Evolutionary conservation across 2,329 filamentous ascomycete genomes (phyloP), one percentile per base, ranked within the genome.

Genomic region (Diplodia intermedia): DNA sequence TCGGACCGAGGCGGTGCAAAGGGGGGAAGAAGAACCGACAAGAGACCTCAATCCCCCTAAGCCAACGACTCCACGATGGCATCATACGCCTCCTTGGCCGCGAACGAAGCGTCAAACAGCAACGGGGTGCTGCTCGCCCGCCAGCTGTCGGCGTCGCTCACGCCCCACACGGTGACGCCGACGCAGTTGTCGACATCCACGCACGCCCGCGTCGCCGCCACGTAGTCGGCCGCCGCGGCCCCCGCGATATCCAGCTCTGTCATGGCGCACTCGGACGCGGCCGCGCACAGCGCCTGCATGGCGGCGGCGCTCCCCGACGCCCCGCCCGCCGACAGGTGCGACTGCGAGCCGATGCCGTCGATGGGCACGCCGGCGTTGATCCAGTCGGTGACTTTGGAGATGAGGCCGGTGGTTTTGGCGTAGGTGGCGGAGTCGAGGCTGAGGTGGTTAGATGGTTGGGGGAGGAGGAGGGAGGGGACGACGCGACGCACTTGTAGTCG

Each of bases 221-320:
- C 77, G 73, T 89, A 91, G 75, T 91, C 89, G n/a, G 77, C 77
- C 4, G 83, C 72, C n/a, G 83, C 79, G 6, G 86, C 87, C 20
- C 81, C 80, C 63, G 84, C 83, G 73, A 92, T 91, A 73, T 92
- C 90, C 23, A 91, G 82, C 79, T 91, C 89, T 1, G 89, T 91
- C 60, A 90, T 82, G 6, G 89, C 88, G 38, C 89, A 84, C 73
- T 91, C 88, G 23, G 82, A 76, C 18, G 82, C 84, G 3, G 83
- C 80, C 9, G 75, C 77, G 40, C 85, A 87, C n/a, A 90, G 82
- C 0, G 80, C 79, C 72, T 83, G 79, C 68, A 90, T 79, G n/a
- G 87, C 85, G 11, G 73, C 81, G 8, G 82, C 81, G 6, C 82
- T 79, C 31, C 79, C 82, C 56, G 74, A 78, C 67, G 84, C 83